A percentile compares a stretch with the other conserved stretches of the same genome.
Evolutionary conservation across 2,329 filamentous ascomycete species (phyloP).

Genomic region (Fusarium coicis): DNA sequence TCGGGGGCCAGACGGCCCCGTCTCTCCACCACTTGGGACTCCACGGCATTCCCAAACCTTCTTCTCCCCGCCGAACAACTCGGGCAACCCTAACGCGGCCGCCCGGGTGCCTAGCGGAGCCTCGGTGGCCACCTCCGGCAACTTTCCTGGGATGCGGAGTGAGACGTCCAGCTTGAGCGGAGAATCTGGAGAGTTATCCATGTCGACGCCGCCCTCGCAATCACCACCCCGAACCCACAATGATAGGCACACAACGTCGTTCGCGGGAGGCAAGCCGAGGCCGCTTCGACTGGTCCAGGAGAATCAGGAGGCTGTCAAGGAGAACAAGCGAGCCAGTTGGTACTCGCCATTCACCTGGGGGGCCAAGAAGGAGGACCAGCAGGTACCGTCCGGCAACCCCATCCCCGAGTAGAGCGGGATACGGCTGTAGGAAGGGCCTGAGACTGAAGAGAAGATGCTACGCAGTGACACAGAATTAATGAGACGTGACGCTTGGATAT

Average conservation of each 20-base stretch:
- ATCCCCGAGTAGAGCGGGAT: conserved; percentile 50
- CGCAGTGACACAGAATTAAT: conserved; percentile 31
- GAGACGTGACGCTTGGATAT: conserved; percentile 43
- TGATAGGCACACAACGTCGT: conserved; percentile 66
- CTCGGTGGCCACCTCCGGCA: conserved; percentile 62
- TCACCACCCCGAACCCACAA: conserved; percentile 63
- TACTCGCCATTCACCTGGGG: conserved; percentile 67
- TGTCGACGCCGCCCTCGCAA: conserved; percentile 60
- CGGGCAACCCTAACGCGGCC: conserved; percentile 62
- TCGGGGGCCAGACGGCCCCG: conserved; percentile 73
- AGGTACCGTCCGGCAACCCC: conserved; percentile 42
- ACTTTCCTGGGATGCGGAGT: conserved; percentile 78
- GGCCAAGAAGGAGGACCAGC: conserved; percentile 60
- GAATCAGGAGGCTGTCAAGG: conserved; percentile 64
- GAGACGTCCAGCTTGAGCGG: conserved; percentile 73
- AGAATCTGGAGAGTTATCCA: conserved; percentile 65
- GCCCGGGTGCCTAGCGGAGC: conserved; percentile 63
- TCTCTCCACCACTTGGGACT: conserved; percentile 68
- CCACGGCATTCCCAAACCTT: conserved; percentile 72
- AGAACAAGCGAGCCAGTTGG: conserved; percentile 73
- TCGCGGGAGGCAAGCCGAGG: conserved; percentile 77
- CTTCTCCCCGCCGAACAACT: conserved; percentile 63
- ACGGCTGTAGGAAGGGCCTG: conserved; percentile 5
- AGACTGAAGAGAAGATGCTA: background rate
- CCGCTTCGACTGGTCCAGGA: conserved; percentile 90